Base-by-base conservation (phyloP, 75 land plant species). In the Picea sitchensis region DNA sequence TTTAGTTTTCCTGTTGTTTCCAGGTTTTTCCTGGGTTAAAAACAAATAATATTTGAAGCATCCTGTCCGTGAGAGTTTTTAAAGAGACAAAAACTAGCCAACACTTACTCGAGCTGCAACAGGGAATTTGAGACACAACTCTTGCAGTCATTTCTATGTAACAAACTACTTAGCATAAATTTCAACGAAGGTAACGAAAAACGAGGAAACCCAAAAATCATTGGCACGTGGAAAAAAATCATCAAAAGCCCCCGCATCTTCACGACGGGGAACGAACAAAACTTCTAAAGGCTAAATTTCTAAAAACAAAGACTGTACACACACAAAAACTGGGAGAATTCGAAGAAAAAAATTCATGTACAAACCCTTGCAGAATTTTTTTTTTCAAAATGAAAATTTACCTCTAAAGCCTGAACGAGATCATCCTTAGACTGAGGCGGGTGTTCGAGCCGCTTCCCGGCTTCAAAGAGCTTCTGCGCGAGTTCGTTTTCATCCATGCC, bases 391-490 rank as follows among this genome's bases (percentile, higher is more conserved):
- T 3, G 38, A 32, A 65, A 32, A 15, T 14, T 63, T 79, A 89
- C 91, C 78, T 82, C 73, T 30, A 86, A 83, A 57, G 84, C 79
- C 73, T 58, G 73, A 59, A 82, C 73, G 2, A 89, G 84, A 59
- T 86, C 86, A 59, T 87, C 87, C 80, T 78, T 83, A 30, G 82
- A 56, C 15, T 80, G 59, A 9, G 91, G 82, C 6, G 80, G 83
- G 30, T 71, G 64, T 11, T 21, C 80, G 4, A 89, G 86, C 73
- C 75, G 64, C 69, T 82, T 82, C 65, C 91, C 91, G 34, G 80
- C 80, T 60, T 84, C 82, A 30, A 14, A 61, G 56, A 89, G 84
- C 84, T 67, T 79, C 30, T 62, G 31, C 61, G 81, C 86, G 23
- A 80, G 80, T 34, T 73, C 77, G 18, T 73, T 79, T 44, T 83